phyloP scores from a whole-genome alignment of 768 basidiomycete genomes.

The Rhizopogon vinicolor region DNA sequence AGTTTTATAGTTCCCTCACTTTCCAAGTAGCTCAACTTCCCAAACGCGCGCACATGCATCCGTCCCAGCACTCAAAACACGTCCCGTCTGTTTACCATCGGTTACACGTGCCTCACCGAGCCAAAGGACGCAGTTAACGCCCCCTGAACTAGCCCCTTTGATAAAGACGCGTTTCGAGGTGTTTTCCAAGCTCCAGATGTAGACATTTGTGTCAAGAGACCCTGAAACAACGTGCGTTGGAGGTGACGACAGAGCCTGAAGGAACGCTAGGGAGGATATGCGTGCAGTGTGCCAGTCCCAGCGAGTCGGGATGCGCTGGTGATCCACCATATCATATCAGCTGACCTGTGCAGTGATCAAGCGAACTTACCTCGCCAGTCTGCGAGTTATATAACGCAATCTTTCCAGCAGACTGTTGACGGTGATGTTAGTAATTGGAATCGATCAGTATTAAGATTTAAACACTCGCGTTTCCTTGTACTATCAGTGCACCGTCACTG shows the following conservation, averaged over 20 bases:
- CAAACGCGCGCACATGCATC: slow-evolving; percentile 79
- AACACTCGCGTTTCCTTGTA: slow-evolving; percentile 76
- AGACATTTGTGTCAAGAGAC: slow-evolving; percentile 90
- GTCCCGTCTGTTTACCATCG: slow-evolving; percentile 37
- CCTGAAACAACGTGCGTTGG: slow-evolving; percentile 79
- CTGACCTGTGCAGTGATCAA: not conserved
- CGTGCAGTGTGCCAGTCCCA: slow-evolving; percentile 89
- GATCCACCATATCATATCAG: not conserved
- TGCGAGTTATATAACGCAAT: slow-evolving; percentile 36
- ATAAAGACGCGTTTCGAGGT: slow-evolving; percentile 65
- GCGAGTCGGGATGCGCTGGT: slow-evolving; percentile 54
- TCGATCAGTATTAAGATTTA: not conserved
- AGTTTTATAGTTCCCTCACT: not conserved
- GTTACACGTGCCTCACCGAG: slow-evolving; percentile 29
- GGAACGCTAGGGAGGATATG: slow-evolving; percentile 57
- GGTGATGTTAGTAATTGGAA: not conserved
- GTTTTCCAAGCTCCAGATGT: slow-evolving; percentile 74
- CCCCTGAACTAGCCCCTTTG: slow-evolving; percentile 83
- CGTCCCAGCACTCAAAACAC: slow-evolving; percentile 69
- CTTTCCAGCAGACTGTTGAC: slow-evolving; percentile 68
- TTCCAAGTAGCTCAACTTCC: slow-evolving; percentile 38
- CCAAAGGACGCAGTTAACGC: slow-evolving; percentile 82
- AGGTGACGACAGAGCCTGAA: slow-evolving; percentile 50
- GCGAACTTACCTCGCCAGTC: not conserved
- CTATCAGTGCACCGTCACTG: slow-evolving; percentile 68